These are phyloP conservation scores for Zymoseptoria crescenta DNA, from an alignment of 2,329 filamentous ascomycete genomes.

Conservation along the genomic window DNA sequence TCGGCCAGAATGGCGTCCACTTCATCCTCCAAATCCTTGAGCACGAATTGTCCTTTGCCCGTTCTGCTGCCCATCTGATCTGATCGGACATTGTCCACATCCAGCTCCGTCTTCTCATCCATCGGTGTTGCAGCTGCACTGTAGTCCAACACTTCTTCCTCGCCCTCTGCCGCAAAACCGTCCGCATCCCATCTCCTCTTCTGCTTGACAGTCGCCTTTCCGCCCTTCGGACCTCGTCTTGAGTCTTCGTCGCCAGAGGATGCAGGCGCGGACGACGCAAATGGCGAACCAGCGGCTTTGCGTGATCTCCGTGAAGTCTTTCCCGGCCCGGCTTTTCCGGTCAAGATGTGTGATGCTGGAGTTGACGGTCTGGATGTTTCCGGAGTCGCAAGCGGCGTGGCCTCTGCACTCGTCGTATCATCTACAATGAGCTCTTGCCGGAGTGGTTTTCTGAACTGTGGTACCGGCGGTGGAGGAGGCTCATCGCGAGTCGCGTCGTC, in stretches of 20 bases:
- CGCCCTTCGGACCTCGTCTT: slow-evolving; percentile 42
- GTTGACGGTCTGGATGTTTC: slow-evolving; percentile 73
- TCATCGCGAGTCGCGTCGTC: slow-evolving; percentile 43
- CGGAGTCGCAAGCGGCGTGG: slow-evolving; percentile 62
- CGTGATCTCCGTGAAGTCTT: slow-evolving; percentile 76
- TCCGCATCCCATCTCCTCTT: slow-evolving; percentile 89
- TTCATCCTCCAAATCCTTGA: slow-evolving; percentile 89
- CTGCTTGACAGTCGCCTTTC: slow-evolving; percentile 61
- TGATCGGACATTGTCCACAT: slow-evolving; percentile 66
- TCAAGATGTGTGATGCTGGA: slow-evolving; percentile 59
- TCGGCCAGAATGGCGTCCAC: slow-evolving; percentile 81
- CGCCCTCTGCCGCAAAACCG: slow-evolving; percentile 75
- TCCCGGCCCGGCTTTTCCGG: slow-evolving; percentile 65
- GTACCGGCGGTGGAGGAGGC: slow-evolving; percentile 45
- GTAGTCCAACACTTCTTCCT: slow-evolving; percentile 79
- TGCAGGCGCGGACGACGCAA: slow-evolving; percentile 47
- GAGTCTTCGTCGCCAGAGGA: slow-evolving; percentile 80
- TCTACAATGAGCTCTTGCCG: slow-evolving; percentile 11
- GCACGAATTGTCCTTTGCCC: slow-evolving; percentile 81
- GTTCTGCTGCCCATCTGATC: slow-evolving; percentile 79
- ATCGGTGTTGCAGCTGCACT: slow-evolving; percentile 54
- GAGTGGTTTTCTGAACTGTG: slow-evolving; percentile 36
- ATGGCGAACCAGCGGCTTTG: slow-evolving; percentile 49
- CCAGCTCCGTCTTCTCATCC: slow-evolving; percentile 39
- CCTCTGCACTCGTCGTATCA: slow-evolving; percentile 53